phyloP scores from a whole-genome alignment of 2,329 filamentous ascomycete genomes.

The Pseudogymnoascus sp. region DNA sequence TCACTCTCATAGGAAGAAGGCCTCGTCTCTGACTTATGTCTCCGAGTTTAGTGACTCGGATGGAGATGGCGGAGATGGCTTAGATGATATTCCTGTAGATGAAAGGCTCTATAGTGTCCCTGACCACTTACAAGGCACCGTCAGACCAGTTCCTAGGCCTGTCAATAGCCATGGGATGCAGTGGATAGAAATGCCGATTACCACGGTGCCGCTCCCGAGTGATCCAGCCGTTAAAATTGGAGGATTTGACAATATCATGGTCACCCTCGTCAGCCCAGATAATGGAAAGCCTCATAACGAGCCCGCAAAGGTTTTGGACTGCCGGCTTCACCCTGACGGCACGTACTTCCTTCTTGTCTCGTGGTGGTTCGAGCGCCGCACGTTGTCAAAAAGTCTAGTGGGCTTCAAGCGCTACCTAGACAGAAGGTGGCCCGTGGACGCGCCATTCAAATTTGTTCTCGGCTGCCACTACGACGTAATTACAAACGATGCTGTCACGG shows the following conservation, averaged over 20 bases:
- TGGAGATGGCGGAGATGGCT: neutral
- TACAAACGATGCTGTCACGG: neutral
- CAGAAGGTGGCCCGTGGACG: neutral
- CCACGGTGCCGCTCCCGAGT: neutral
- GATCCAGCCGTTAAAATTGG: neutral
- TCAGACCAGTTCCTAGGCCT: neutral
- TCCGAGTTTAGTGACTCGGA: neutral
- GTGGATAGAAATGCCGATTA: neutral
- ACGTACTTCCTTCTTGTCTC: neutral
- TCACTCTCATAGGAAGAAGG: neutral
- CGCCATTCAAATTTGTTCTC: neutral
- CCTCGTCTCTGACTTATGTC: neutral
- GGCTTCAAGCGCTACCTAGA: constrained; percentile 1
- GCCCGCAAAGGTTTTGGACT: neutral
- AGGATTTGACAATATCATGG: constrained; percentile 1
- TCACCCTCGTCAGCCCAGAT: neutral
- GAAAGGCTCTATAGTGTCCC: neutral
- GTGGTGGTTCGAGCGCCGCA: constrained; percentile 1
- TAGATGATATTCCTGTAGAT: neutral
- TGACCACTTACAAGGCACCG: neutral
- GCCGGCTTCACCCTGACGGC: neutral
- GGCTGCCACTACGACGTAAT: constrained; percentile 3
- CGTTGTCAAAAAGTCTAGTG: neutral
- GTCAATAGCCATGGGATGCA: neutral
- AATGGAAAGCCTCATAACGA: constrained; percentile 1